These are phyloP conservation scores for Didymella lethalis DNA, from an alignment of 2,329 filamentous ascomycete species.

Conservation along the genomic window DNA sequence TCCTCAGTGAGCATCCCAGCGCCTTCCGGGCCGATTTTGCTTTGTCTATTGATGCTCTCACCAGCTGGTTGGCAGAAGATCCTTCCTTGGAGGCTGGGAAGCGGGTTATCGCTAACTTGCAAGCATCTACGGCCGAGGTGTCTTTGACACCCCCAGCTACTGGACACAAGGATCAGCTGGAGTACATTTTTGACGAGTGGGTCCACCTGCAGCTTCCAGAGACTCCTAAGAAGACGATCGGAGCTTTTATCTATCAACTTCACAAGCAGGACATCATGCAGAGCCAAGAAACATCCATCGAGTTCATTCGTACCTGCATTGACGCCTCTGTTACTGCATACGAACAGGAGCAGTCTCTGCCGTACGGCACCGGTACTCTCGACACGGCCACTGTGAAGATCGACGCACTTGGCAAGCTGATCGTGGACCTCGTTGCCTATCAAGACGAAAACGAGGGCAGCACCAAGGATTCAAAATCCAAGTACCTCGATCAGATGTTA, in stretches of 20 bases:
- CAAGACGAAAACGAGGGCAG: slow-evolving; percentile 68
- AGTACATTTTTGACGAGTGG: slow-evolving; percentile 98
- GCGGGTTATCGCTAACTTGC: slow-evolving; percentile 73
- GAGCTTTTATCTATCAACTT: slow-evolving; percentile 84
- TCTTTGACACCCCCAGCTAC: slow-evolving; percentile 64
- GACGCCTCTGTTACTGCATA: slow-evolving; percentile 81
- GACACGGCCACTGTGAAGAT: slow-evolving; percentile 69
- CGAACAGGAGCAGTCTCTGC: slow-evolving; percentile 71
- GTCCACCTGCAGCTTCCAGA: slow-evolving; percentile 80
- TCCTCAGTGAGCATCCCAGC: slow-evolving; percentile 79
- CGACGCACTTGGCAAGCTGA: slow-evolving; percentile 83
- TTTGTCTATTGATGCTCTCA: slow-evolving; percentile 80
- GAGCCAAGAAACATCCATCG: slow-evolving; percentile 75
- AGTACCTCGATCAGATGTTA: slow-evolving; percentile 79
- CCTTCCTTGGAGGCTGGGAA: slow-evolving; percentile 70
- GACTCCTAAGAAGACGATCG: slow-evolving; percentile 73
- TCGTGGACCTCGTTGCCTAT: slow-evolving; percentile 77
- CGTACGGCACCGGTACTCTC: slow-evolving; percentile 63
- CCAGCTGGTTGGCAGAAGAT: slow-evolving; percentile 80
- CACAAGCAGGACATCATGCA: slow-evolving; percentile 76
- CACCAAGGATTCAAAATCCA: slow-evolving; percentile 68
- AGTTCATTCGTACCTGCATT: slow-evolving; percentile 82
- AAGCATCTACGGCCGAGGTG: slow-evolving; percentile 63
- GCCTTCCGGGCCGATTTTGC: slow-evolving; percentile 87
- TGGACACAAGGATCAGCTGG: slow-evolving; percentile 80